phyloP scores from a whole-genome alignment of 495 filamentous ascomycete genomes.

The Collariella sp. region DNA sequence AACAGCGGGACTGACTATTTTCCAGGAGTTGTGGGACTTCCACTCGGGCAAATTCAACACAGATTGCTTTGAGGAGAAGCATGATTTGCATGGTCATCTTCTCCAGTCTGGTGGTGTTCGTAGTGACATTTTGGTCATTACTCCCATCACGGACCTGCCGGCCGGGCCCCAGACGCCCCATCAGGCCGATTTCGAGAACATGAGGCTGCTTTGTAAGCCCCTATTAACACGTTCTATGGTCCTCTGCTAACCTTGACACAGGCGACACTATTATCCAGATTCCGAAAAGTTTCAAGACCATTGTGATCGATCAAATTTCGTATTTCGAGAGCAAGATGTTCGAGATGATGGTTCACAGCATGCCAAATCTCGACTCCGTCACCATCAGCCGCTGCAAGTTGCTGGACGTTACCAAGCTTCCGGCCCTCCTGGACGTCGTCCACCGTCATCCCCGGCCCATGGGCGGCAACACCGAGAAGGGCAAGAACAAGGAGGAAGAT shows the following conservation, averaged over 20 bases:
- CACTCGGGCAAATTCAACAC: not conserved
- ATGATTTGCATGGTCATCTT: not conserved
- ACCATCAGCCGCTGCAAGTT: constrained; percentile 19
- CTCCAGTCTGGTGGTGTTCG: constrained; percentile 2
- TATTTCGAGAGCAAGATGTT: constrained; percentile 12
- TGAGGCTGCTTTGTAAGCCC: constrained; percentile 6
- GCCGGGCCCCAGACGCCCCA: constrained; percentile 2
- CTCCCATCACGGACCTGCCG: not conserved
- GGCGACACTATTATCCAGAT: not conserved
- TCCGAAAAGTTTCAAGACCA: constrained; percentile 8
- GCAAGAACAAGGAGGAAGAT: not conserved
- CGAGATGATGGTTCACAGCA: constrained; percentile 14
- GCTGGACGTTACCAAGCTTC: constrained; percentile 22
- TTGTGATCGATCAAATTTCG: constrained; percentile 19
- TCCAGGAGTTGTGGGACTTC: constrained; percentile 12
- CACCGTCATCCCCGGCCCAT: not conserved
- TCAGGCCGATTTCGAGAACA: constrained; percentile 1
- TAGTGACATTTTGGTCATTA: constrained; percentile 8
- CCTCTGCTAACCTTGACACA: not conserved
- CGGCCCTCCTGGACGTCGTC: constrained; percentile 9
- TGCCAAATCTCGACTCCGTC: constrained; percentile 20
- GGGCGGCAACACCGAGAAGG: not conserved
- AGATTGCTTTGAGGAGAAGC: not conserved
- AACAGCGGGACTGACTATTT: not conserved
- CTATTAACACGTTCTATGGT: not conserved